phyloP scores from a whole-genome alignment of 768 basidiomycete species.

The Tubosaeta sp. region DNA sequence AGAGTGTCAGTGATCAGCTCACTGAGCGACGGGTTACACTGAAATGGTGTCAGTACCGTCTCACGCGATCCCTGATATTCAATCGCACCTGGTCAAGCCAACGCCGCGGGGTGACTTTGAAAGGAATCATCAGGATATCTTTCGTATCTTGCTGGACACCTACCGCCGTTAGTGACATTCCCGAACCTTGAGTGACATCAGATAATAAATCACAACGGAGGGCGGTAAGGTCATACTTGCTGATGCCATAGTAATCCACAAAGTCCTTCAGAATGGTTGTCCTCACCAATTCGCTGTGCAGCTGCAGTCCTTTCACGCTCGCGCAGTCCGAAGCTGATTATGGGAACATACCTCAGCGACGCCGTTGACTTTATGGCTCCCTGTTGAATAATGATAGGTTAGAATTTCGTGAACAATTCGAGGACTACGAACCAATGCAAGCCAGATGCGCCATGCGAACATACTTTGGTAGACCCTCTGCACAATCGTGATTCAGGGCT shows the following conservation, averaged over 20 bases:
- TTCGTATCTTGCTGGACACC: constrained; percentile 23
- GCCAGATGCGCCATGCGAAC: constrained; percentile 92
- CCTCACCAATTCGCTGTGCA: constrained; percentile 86
- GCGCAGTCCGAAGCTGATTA: neutral
- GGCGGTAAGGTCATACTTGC: constrained; percentile 47
- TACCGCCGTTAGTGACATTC: constrained; percentile 92
- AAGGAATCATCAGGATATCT: neutral
- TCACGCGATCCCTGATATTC: neutral
- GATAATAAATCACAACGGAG: neutral
- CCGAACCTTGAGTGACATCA: constrained; percentile 48
- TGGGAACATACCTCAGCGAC: constrained; percentile 70
- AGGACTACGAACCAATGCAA: constrained; percentile 53
- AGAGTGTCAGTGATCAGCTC: constrained; percentile 82
- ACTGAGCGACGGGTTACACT: constrained; percentile 87
- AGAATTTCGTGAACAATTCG: neutral
- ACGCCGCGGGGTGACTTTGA: constrained; percentile 79
- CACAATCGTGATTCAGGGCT: neutral
- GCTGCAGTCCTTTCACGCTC: constrained; percentile 29
- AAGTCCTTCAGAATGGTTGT: constrained; percentile 87
- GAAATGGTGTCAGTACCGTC: neutral
- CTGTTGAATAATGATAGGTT: constrained; percentile 27
- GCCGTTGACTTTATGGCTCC: constrained; percentile 86
- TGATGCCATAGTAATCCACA: constrained; percentile 85
- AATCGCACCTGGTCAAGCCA: constrained; percentile 76
- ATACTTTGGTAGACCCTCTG: constrained; percentile 83